Evolutionary conservation across 2,329 filamentous ascomycete species (phyloP), one percentile per base, ranked within the genome.

Genomic region (Colletotrichum shisoi): DNA sequence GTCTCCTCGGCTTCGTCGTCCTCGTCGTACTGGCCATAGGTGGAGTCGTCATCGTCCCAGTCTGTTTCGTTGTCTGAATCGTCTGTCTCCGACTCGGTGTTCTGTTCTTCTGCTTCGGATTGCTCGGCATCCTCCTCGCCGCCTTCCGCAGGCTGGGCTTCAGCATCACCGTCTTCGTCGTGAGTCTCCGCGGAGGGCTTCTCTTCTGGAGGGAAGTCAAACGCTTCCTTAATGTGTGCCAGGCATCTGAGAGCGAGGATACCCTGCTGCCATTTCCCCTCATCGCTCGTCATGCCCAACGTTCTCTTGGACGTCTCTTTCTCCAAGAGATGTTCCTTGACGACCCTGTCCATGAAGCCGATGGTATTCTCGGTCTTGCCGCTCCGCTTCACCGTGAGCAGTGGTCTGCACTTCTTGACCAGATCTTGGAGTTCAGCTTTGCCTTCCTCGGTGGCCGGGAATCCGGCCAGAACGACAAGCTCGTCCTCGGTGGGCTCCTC

Each of bases 231-330:
- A 9, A 81, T 57, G 37, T 81, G 77, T 2, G 75, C 73, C 59
- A 81, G 78, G 0, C 76, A 76, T 11, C 79, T 73, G 4, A 80
- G 71, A 2, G 77, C 76, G 3, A 81, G 70, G 2, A 81, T 75
- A 2, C 79, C 79, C n/a, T 81, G 79, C 45, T 81, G 79, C 70
- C 78, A 75, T 57, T 77, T 79, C 15, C 75, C 76, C 13, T 78
- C 79, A 45, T 81, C 78, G 0, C 72, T 67, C 0, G 78, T 78
- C 46, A 81, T 72, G 0, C 76, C 75, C 2, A 81, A 72, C 4
- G 75, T 71, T 49, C 69, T 78, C 72, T 53, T 68, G 0, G 66
- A 61, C 1, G 39, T 57, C 31, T 62, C 57, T 57, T 80, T 79
- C n/a, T 80, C 76, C 0, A 79, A 68, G 6, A 81, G 72, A 64